phyloP scores from a whole-genome alignment of 768 basidiomycete species.

The Pleurotus salmoneostramineus region DNA sequence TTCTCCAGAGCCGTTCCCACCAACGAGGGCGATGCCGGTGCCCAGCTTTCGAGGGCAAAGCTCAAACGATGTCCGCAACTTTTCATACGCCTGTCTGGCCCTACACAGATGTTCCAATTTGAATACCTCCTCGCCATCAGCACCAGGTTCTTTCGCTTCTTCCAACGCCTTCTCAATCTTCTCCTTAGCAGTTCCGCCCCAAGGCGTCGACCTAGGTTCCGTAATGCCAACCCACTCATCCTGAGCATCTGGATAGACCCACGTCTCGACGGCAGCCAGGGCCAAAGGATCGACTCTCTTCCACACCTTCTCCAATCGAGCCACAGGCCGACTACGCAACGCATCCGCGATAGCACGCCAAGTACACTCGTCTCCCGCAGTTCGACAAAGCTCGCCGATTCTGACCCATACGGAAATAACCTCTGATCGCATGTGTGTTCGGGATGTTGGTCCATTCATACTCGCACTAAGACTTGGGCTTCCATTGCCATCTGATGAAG shows the following conservation, averaged over 20 bases:
- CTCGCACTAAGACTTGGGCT: conserved; percentile 6
- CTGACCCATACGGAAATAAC: conserved; percentile 70
- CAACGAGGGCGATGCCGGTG: conserved; percentile 15
- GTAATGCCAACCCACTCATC: conserved; percentile 25
- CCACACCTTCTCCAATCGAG: conserved; percentile 78
- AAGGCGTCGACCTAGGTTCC: conserved; percentile 54
- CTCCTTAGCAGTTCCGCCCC: conserved; percentile 60
- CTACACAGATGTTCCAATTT: conserved; percentile 32
- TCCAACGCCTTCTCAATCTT: conserved; percentile 44
- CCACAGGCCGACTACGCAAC: conserved; percentile 69
- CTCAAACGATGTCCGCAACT: conserved; percentile 43
- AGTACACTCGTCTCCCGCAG: conserved; percentile 74
- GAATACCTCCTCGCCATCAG: conserved; percentile 31
- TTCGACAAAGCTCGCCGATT: conserved; percentile 68
- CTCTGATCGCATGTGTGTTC: conserved; percentile 69
- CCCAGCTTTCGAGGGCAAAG: conserved; percentile 40
- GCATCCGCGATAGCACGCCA: conserved; percentile 75
- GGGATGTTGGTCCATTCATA: conserved; percentile 37
- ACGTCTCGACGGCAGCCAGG: conserved; percentile 56
- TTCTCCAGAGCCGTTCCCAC: conserved; percentile 13
- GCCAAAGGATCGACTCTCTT: conserved; percentile 63
- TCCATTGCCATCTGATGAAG: conserved; percentile 24
- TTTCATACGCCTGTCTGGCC: conserved; percentile 48
- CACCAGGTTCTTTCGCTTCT: conserved; percentile 39
- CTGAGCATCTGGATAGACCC: conserved; percentile 48